Evolutionary conservation across 1,139 yeast species (phyloP).

Genomic region (Kazachstania sp.): DNA sequence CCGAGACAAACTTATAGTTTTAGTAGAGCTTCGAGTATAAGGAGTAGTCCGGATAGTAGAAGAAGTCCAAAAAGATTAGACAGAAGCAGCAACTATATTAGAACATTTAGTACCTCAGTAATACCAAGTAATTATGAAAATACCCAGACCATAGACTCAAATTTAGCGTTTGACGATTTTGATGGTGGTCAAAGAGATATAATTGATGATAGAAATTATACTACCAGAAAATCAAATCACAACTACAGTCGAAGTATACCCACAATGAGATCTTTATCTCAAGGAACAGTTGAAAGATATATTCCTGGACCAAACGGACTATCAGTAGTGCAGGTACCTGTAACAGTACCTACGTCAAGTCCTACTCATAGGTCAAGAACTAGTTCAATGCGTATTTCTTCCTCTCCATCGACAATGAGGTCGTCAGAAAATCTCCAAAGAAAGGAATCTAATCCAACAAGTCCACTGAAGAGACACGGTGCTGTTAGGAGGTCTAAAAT

Average conservation of each 20-base stretch:
- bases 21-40: background rate
- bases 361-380: too few species aligned
- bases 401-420: too few species aligned
- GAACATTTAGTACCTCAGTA: constrained; percentile 1
- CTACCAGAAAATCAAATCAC: background rate
- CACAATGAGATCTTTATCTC: background rate
- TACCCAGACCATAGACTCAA: background rate
- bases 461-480: constrained; percentile 1
- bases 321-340: constrained; percentile 39
- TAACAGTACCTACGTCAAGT: constrained; percentile 13
- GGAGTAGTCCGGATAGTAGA: background rate
- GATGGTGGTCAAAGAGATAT: constrained; percentile 18
- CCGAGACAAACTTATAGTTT: background rate
- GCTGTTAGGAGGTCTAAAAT: background rate
- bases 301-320: constrained; percentile 41
- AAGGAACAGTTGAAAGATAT: constrained; percentile 35
- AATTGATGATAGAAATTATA: background rate
- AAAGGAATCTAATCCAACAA: background rate
- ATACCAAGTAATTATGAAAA: background rate
- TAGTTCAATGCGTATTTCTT: too few species aligned
- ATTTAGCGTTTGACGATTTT: constrained; percentile 10
- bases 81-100: background rate
- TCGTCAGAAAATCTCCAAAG: background rate
- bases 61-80: background rate
- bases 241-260: background rate